Base-by-base conservation (phyloP, 352 stramenopile species). In the Phytophthora niederhauseri region DNA sequence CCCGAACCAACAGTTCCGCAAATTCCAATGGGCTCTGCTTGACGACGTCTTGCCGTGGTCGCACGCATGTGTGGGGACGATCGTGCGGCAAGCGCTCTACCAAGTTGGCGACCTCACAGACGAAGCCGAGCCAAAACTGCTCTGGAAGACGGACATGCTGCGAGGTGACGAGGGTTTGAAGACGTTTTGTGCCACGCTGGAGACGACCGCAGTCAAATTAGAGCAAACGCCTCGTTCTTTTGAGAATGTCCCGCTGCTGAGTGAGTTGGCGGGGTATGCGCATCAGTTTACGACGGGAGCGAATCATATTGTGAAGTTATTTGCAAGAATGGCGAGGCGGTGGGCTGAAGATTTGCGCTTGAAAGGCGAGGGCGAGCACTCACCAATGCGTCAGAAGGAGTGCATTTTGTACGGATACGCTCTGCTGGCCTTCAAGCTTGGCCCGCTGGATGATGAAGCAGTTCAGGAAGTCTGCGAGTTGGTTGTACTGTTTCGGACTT, bases 1-100 rank as follows among this genome's bases (percentile, higher is more conserved):
- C 17, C 74, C 84, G 2, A 75, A 88, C 30, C 78, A 85, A 52
- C 80, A 91, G 36, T 64, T 78, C 5, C 74, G 77, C 1, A 85
- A 83, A n/a, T 12, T 92, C 22, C 72, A 79, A 15, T 78, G 66
- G 1, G 72, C 73, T 15, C 26, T 92, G 8, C 45, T 82, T 36
- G 68, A 78, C 19, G 76, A 89, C 30, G 17, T 55, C 0, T 38
- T 92, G 17, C 80, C 74, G 8, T 90, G 81, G 81, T 75, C 66
- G 0, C 64, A 85, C 19, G 7, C 55, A 2, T 70, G 66, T 19
- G 80, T 92, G 5, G 26, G 46, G 19, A 72, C 43, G 8, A 59
- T 89, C n/a, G 65, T 88, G 1, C 70, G 63, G 2, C 80, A 90
- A 63, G 75, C 76, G 4, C 38, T 90, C 41, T 49, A 49, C 17